These are phyloP conservation scores for Pezicula rhizophila DNA, from an alignment of 2,329 filamentous ascomycete genomes.

Conservation along the genomic window DNA sequence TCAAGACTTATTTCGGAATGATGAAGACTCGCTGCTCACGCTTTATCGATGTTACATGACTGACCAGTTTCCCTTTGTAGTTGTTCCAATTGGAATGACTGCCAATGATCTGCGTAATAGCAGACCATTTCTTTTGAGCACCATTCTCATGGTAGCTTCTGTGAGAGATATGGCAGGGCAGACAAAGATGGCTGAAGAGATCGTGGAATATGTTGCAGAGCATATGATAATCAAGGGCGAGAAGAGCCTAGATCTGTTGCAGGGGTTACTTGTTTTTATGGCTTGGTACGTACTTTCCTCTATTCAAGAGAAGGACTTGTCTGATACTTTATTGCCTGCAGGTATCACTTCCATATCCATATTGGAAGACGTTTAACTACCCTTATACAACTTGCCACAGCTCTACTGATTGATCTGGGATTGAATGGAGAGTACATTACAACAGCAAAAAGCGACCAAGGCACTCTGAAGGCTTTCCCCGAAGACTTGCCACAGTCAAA, in stretches of 20 bases:
- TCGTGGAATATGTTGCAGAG: constrained; percentile 32
- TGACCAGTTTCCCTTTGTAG: constrained; percentile 5
- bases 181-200: not conserved
- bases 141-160: constrained; percentile 3
- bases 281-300: constrained; percentile 33
- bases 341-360: constrained; percentile 6
- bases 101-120: not conserved
- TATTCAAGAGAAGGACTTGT: not conserved
- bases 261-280: constrained; percentile 39
- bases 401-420: constrained; percentile 4
- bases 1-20: not conserved
- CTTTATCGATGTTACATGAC: constrained; percentile 4
- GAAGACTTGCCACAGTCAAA: not conserved
- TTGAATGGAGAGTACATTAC: constrained; percentile 1
- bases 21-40: not conserved
- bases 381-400: constrained; percentile 2
- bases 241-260: constrained; percentile 36
- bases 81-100: not conserved
- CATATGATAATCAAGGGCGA: constrained; percentile 36
- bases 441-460: not conserved
- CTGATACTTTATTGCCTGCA: not conserved
- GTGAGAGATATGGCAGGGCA: constrained; percentile 9
- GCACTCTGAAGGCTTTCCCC: not conserved
- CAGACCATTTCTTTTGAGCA: constrained; percentile 3
- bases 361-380: constrained; percentile 1